A percentile compares a stretch with the other conserved stretches of the same genome.
Conservation (phyloP, 1,284 basidiomycete species). For the Papiliotrema terrestris region DNA sequence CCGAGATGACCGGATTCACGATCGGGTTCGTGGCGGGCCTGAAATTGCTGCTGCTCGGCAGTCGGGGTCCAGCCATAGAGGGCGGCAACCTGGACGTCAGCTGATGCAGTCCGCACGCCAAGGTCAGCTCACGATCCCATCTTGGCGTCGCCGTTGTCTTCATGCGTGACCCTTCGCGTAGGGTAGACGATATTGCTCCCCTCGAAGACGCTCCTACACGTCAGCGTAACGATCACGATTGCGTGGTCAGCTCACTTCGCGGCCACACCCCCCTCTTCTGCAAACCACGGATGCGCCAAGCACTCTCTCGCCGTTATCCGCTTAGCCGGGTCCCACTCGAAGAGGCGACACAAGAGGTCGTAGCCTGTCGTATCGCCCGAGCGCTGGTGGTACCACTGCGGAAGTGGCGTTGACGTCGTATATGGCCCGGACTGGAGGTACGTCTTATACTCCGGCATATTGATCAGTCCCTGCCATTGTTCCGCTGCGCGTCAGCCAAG, state of each 20-base stretch:
- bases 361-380: constrained; percentile 57
- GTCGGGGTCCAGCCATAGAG: constrained; percentile 32
- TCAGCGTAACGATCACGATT: neutral
- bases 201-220: constrained; percentile 41
- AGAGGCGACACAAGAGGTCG: constrained; percentile 76
- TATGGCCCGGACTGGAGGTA: constrained; percentile 70
- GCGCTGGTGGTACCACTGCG: constrained; percentile 67
- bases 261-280: constrained; percentile 48
- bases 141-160: constrained; percentile 52
- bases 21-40: constrained; percentile 23
- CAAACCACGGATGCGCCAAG: constrained; percentile 64
- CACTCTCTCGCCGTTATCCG: constrained; percentile 79
- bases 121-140: constrained; percentile 47
- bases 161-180: constrained; percentile 53
- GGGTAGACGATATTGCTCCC: constrained; percentile 51
- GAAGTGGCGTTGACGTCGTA: constrained; percentile 17
- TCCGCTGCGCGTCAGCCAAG: constrained; percentile 51
- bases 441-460: constrained; percentile 83
- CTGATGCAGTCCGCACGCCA: neutral
- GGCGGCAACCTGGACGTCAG: constrained; percentile 33
- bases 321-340: constrained; percentile 85
- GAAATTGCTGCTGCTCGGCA: constrained; percentile 44
- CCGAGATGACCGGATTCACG: constrained; percentile 1
- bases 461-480: constrained; percentile 79
- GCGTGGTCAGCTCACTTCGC: constrained; percentile 38